Percentiles rank a stretch among this genome's conserved stretches.
Evolutionary conservation across 1,284 basidiomycete species (phyloP).

Genomic region (Abortiporus biennis): DNA sequence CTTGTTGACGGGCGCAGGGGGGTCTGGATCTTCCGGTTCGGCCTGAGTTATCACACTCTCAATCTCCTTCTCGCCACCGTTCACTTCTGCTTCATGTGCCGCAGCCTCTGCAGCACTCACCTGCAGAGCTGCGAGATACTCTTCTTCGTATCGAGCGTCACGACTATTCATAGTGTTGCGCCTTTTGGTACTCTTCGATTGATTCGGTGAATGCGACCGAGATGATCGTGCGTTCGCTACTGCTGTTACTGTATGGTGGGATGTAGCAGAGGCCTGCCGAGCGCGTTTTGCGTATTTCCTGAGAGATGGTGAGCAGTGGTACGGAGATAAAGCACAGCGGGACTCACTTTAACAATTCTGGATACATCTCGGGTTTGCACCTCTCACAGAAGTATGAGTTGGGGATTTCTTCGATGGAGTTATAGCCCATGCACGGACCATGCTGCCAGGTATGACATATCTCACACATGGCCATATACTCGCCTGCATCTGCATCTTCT

Average conservation of each 20-base stretch:
- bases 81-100: slow-evolving; percentile 6
- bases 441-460: slow-evolving; percentile 98
- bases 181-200: slow-evolving; percentile 66
- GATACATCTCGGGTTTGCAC: slow-evolving; percentile 86
- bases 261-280: slow-evolving; percentile 59
- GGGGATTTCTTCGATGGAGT: slow-evolving; percentile 77
- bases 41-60: slow-evolving; percentile 23
- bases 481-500: slow-evolving; percentile 74
- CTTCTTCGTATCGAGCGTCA: slow-evolving; percentile 92
- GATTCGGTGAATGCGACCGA: slow-evolving; percentile 69
- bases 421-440: slow-evolving; percentile 93
- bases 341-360: slow-evolving; percentile 68
- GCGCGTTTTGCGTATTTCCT: slow-evolving; percentile 59
- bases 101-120: slow-evolving; percentile 49
- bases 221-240: slow-evolving; percentile 48
- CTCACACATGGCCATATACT: slow-evolving; percentile 98
- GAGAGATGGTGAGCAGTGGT: slow-evolving; percentile 12
- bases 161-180: slow-evolving; percentile 97
- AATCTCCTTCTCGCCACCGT: slow-evolving; percentile 2
- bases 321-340: slow-evolving; percentile 9
- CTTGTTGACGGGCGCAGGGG: slow-evolving; percentile 29
- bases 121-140: slow-evolving; percentile 66
- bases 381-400: slow-evolving; percentile 91
- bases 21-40: slow-evolving; percentile 41
- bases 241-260: slow-evolving; percentile 26